Evolutionary conservation across 1,284 basidiomycete species (phyloP), one percentile per base, ranked within the genome.

Genomic region (Ceratobasidium sp.): DNA sequence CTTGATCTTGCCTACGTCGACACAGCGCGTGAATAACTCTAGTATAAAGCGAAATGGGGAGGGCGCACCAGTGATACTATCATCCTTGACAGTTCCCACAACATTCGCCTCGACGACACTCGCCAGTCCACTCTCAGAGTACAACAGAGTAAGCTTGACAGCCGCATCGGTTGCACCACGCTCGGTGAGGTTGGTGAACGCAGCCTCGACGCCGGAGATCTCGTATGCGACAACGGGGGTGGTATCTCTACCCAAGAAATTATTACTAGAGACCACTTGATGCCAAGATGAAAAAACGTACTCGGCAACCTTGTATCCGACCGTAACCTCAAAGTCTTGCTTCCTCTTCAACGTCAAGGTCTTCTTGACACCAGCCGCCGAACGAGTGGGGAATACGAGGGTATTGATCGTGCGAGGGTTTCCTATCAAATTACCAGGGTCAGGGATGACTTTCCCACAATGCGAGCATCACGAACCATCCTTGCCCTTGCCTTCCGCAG

Each of bases 41-140:
- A 50, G 81, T 23, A 79, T 57, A 78, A 27, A 38, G 52, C 33
- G 67, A 62, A 77, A 46, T 14, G 23, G 16, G 30, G 4, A 50
- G n/a, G 64, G 81, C 87, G 81, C 84, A 90, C 93, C 93, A 77
- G 92, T 88, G 35, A 95, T 85, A 23, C 92, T 92, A 16, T 94
- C 92, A 77, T 93, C 91, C 81, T 92, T 95, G 82, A 93, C 89
- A 81, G 95, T 93, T 23, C 91, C 90, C 80, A 89, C 92, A 1
- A 90, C 93, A 52, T 95, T 83, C 0, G 92, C 92, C 55, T 95
- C 93, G 33, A 90, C 89, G 30, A 96, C 91, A 3, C 92, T 91
- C 8, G 95, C 86, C 81, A 97, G 92, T 10, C 95, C 96, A 70
- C 94, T 94, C 75, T 95, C 93, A 62, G 94, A 95, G 50, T 97